Conservation (phyloP, 352 stramenopile genomes). For the Pythium grandisporangium region DNA sequence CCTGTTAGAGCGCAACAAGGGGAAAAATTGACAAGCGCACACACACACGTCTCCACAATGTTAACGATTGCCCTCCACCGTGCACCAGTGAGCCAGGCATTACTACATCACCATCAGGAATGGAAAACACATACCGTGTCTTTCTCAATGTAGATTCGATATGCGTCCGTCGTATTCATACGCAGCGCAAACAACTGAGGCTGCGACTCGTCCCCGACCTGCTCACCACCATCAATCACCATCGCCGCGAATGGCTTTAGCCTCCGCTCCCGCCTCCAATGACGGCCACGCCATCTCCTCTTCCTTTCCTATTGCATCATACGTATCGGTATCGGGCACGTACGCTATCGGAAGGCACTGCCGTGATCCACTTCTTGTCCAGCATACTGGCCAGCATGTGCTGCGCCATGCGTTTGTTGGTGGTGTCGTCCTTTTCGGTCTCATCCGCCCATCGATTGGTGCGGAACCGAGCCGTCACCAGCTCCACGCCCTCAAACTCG, state of each 20-base stretch:
- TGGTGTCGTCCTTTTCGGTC: constrained; percentile 1
- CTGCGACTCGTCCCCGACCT: constrained; percentile 31
- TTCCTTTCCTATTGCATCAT: constrained; percentile 2
- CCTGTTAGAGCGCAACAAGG: constrained; percentile 1
- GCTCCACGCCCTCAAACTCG: constrained; percentile 51
- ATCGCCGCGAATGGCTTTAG: no score
- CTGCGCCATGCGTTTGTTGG: constrained; percentile 18
- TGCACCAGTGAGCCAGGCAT: no score
- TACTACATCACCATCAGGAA: no score
- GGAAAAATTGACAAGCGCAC: neutral
- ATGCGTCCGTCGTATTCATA: constrained; percentile 60
- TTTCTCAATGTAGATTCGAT: constrained; percentile 80
- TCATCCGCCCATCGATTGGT: constrained; percentile 4
- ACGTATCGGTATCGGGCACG: constrained; percentile 1
- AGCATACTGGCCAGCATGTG: constrained; percentile 45
- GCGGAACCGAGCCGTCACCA: constrained; percentile 30
- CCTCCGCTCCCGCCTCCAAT: no score
- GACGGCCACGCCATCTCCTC: no score
- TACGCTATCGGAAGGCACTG: no score
- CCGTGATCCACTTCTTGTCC: constrained; percentile 46
- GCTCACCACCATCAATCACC: no score
- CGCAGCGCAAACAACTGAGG: constrained; percentile 37
- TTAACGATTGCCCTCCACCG: no score
- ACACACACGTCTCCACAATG: no score
- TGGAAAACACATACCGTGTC: constrained; percentile 47